Base-by-base conservation (phyloP, 495 filamentous ascomycete genomes). In the Podospora pseudopauciseta region DNA sequence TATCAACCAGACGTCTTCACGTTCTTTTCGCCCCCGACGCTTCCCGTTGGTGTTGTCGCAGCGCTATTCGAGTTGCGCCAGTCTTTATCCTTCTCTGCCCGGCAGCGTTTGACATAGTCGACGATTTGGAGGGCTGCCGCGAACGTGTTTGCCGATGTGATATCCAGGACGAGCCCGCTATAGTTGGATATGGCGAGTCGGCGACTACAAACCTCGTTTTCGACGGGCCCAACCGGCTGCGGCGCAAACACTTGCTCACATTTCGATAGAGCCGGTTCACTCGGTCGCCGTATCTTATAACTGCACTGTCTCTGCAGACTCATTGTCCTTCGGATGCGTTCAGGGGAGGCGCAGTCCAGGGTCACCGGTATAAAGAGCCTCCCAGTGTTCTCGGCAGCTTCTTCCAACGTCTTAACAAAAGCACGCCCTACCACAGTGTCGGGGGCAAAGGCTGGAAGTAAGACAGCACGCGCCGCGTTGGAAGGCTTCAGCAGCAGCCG, bases 61-160 rank as follows among this genome's bases (percentile, higher is more conserved):
- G 59, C n/a, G 32, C 63, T 54, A n/a, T 58, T 57, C 11, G n/a
- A 28, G 32, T 54, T 60, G 60, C 69, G 69, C n/a, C 65, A 26
- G 64, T 69, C 68, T 1, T 53, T 54, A n/a, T 70, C 68, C 23
- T 64, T 49, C 65, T 70, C 68, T 5, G 30, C 71, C 32, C 69
- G 64, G 19, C 68, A 54, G 19, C 30, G 58, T 57, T 67, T 73
- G 6, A 73, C 71, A 39, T 70, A 68, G 63, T 67, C 70, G 11
- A 75, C 66, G 34, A 77, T 75, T 62, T 68, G 44, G n/a, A 74
- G 53, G 5, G 73, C 75, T 11, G 70, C 70, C 64, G 75, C 71
- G 18, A 72, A 68, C 7, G 70, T 65, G 44, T 69, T 58, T 65
- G 60, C 9, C 6, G 26, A 30, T 11, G 70, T 73, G 18, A 73